Base-by-base conservation (phyloP, 148 eudicot species). In the Vaccinium macrocarpon region DNA sequence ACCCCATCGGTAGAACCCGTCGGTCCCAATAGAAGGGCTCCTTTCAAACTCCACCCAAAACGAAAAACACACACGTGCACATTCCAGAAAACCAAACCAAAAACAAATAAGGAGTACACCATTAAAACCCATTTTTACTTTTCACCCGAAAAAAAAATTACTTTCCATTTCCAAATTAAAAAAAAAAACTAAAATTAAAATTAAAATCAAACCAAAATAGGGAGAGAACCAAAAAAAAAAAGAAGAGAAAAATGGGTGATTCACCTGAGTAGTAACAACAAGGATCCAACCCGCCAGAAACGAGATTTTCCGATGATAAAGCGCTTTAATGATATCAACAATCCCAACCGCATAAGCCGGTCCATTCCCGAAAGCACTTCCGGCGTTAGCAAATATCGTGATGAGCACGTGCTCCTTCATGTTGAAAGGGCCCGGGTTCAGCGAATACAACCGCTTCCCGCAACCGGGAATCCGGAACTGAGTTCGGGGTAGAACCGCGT, bases 371-470 rank as follows among this genome's bases (percentile, higher is more conserved):
- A 96, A 94, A 76, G 99, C 98, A 79, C 89, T 87, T 5, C 99
- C 99, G 25, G 98, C 97, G 85, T 96, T 96, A 51, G 95, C 99
- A 84, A 96, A 96, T 2, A 96, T 91, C 0, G 95, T 86, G 1
- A 96, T 94, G 57, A 95, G 89, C 32, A 95, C 98, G 72, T 95
- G 98, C 91, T 95, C 98, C 88, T 95, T 95, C 88, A 92, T 91
- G 86, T 96, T 96, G 86, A 96, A 96, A 79, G 97, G 99, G 21
- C 99, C 95, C 46, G 98, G 99, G 83, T 96, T 96, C 1, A 96
- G 82, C 0, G 98, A 92, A 71, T 92, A 96, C 16, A 55, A 2
- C 75, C 85, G 84, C 3, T 91, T 9, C 71, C 98, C 98, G 13
- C 86, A 91, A 74, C 94, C 93, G 8, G 93, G 95, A 5, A 95